A percentile compares a stretch with the other conserved stretches of the same genome.
phyloP scores from a whole-genome alignment of 169 alveolate genomes.

The Cryptosporidium bovis region DNA sequence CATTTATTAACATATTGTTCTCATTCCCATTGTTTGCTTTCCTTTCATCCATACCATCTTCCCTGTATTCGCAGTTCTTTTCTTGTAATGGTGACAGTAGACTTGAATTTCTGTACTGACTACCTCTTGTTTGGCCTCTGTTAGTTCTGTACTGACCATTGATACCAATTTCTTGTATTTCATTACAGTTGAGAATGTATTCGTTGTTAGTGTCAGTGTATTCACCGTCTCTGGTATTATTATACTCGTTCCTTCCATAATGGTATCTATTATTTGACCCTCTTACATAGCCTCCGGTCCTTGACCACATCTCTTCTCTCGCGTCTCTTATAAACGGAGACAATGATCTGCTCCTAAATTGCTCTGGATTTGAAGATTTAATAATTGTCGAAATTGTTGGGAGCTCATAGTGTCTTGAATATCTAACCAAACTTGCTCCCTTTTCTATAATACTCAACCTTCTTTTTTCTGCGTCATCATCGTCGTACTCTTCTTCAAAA shows the following conservation, averaged over 20 bases:
- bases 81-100: too few relatives aligned
- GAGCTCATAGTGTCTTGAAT: conserved; percentile 58
- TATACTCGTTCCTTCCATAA: not conserved
- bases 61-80: too few relatives aligned
- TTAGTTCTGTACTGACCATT: not conserved
- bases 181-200: not conserved
- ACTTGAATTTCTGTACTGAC: not conserved
- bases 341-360: conserved; percentile 63
- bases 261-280: not conserved
- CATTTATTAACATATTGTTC: not conserved
- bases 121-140: not conserved
- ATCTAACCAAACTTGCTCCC: conserved; percentile 66
- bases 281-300: not conserved
- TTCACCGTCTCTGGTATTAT: not conserved
- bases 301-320: not conserved
- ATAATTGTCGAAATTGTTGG: conserved; percentile 67
- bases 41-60: not conserved
- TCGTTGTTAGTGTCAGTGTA: not conserved
- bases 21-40: not conserved
- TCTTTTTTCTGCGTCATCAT: conserved; percentile 50
- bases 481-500: conserved; percentile 68
- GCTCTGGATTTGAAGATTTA: conserved; percentile 67
- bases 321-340: not conserved
- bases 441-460: conserved; percentile 25
- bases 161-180: too few relatives aligned